Evolutionary conservation across 108 stramenopile species (phyloP), one percentile per base, ranked within the genome.

Genomic region (Phaeodactylum tricornutum): DNA sequence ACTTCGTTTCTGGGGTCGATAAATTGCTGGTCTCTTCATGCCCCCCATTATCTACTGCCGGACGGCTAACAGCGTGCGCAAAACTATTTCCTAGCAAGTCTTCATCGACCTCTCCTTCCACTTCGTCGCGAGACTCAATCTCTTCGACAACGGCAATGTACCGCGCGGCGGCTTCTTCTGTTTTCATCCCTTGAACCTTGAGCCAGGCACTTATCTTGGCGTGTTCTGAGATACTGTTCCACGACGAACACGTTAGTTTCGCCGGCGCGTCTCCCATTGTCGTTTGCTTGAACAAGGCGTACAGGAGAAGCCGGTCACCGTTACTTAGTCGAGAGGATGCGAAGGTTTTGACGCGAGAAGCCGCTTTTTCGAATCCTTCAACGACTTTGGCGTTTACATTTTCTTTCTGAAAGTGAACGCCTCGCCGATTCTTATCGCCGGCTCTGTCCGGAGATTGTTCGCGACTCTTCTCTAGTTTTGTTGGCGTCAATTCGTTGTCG

Each of bases 251-350:
- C 4, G 53, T 29, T 7, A 28, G 42, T 23, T 41, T 43, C 9
- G 57, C 55, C 42, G 53, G 50, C 31, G 58, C 57, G 62, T 92
- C 81, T 32, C 94, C 94, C 40, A 59, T 47, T 8, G 66, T 71
- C 12, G 81, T 80, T 59, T 95, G 94, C 34, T 95, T 95, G 71
- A 86, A 95, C 32, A 93, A 49, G 1, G 71, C 81, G 59, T 95
- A 95, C 5, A 93, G 53, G 54, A 83, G 67, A 2, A 95, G 61
- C 55, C 85, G 76, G 43, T 89, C 80, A 3, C 21, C 37, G 9
- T 68, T 59, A 24, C 77, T 38, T 45, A 77, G 38, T n/a, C n/a
- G n/a, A n/a, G n/a, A n/a, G n/a, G n/a, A n/a, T 50, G 59, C 58
- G 70, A 81, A 41, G 77, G 26, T 30, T 7, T 31, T 29, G 5